Evolutionary conservation across 495 filamentous ascomycete genomes (phyloP).

Genomic region (Aspergillus saccharolyticus): DNA sequence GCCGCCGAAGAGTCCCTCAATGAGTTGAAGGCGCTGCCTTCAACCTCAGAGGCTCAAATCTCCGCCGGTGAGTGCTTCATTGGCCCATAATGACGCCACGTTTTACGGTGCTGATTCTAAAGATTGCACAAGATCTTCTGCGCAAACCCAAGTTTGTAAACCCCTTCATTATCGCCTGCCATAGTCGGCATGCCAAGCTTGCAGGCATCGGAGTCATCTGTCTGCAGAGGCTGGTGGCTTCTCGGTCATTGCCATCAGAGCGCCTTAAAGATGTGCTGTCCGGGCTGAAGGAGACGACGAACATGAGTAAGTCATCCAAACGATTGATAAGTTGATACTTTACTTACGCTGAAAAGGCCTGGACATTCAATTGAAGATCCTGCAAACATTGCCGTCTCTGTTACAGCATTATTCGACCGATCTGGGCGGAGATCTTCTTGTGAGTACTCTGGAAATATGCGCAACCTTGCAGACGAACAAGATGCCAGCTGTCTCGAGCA

Average conservation of each 20-base stretch:
- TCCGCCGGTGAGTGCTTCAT: slow-evolving; percentile 61
- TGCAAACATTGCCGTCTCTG: slow-evolving; percentile 87
- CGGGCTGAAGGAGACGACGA: slow-evolving; percentile 76
- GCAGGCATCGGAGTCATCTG: slow-evolving; percentile 81
- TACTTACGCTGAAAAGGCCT: slow-evolving; percentile 54
- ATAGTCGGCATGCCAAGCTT: slow-evolving; percentile 81
- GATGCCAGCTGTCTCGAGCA: slow-evolving; percentile 86
- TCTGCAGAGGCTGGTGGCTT: slow-evolving; percentile 80
- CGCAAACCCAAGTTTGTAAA: slow-evolving; percentile 77
- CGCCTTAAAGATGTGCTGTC: slow-evolving; percentile 78
- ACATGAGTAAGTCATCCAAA: slow-evolving; percentile 42
- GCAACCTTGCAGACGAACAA: slow-evolving; percentile 85
- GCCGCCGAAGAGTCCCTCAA: slow-evolving; percentile 91
- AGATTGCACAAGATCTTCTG: slow-evolving; percentile 62
- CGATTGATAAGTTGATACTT: not conserved
- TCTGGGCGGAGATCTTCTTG: slow-evolving; percentile 73
- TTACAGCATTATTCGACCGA: slow-evolving; percentile 86
- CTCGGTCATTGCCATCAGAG: slow-evolving; percentile 65
- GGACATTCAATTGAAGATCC: slow-evolving; percentile 92
- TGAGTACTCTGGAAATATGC: slow-evolving; percentile 80
- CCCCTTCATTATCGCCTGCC: slow-evolving; percentile 89
- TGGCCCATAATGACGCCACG: not conserved
- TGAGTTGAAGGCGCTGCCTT: slow-evolving; percentile 76
- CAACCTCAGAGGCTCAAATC: slow-evolving; percentile 75
- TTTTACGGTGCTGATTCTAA: slow-evolving; percentile 12